Base-by-base conservation (phyloP, 257 asterid genomes). In the Perilla frutescens region DNA sequence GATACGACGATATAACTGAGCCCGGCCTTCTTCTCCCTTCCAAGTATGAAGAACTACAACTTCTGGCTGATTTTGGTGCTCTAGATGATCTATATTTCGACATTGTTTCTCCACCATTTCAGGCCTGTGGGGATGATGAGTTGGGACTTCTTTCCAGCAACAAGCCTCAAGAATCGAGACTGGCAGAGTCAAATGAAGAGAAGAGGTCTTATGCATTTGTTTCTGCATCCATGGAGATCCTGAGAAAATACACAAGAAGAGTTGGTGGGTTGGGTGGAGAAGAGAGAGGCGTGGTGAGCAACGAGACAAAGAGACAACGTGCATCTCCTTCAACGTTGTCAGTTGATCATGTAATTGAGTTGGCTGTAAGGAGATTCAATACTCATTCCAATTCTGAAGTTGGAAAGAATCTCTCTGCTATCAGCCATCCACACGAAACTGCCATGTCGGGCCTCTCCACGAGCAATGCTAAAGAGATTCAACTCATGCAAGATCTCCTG, bases 401-500 rank as follows among this genome's bases (percentile, higher is more conserved):
- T 39, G 11, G 50, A 9, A 13, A 37, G 32, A n/a, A 39, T n/a
- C 67, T 7, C 50, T 39, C 67, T 39, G 37, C 60, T 67, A 29
- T 83, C 41, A 68, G 73, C 51, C 82, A 80, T 69, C 77, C 78
- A 4, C 40, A 60, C 65, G 54, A 63, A 0, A 53, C 51, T 31
- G 55, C 75, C 10, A 31, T 73, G 10, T 20, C 71, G 3, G 73
- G 66, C 68, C 81, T 77, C 8, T 62, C 80, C 7, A 69, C 44
- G 20, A 77, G 81, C 14, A 70, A 84, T 49, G 53, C 29, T 20
- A 78, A 70, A 70, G 80, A 77, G 5, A 70, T 81, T 3, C 36
- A 68, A 32, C 93, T 88, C 10, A 64, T 88, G 11, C 85, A 75
- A 53, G 66, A 77, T 70, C 89, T 85, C 65, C 83, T 88, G 3